Evolutionary conservation across 2,329 filamentous ascomycete genomes (phyloP).

Genomic region (Pseudogymnoascus sp.): DNA sequence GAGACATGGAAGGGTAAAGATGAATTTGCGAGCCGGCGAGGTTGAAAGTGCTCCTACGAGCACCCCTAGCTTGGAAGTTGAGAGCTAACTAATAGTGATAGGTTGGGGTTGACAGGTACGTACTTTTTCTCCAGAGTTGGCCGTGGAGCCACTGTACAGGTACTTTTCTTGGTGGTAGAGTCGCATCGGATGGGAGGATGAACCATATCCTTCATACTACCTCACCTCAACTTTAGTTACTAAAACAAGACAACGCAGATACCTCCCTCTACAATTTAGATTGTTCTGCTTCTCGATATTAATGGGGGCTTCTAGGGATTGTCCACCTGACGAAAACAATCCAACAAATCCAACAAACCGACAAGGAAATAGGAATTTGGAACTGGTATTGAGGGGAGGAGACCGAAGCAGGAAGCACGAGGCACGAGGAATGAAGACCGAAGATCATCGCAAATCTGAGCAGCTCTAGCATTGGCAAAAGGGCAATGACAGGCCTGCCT

Average conservation of each 20-base stretch:
- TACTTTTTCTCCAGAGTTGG: constrained; percentile 1
- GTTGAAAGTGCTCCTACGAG: background rate
- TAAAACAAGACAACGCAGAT: background rate
- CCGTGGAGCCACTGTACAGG: background rate
- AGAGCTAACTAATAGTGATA: background rate
- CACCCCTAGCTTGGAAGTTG: background rate
- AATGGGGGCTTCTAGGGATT: background rate
- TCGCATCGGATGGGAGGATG: background rate
- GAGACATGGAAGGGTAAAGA: background rate
- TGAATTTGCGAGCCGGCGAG: constrained; percentile 1
- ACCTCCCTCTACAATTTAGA: background rate
- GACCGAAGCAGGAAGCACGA: background rate
- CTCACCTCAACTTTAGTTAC: background rate
- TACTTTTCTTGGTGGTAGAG: background rate
- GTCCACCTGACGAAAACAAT: constrained; percentile 3
- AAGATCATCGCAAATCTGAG: background rate
- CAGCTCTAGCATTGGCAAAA: background rate
- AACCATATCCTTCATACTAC: background rate
- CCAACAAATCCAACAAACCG: background rate
- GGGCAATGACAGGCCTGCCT: background rate
- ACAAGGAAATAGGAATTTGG: background rate
- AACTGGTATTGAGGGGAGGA: background rate
- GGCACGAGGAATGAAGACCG: background rate
- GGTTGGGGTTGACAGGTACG: constrained; percentile 5
- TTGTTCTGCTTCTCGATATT: background rate